Evolutionary conservation across 2,329 filamentous ascomycete species (phyloP).

Genomic region (Sporothrix globosa): DNA sequence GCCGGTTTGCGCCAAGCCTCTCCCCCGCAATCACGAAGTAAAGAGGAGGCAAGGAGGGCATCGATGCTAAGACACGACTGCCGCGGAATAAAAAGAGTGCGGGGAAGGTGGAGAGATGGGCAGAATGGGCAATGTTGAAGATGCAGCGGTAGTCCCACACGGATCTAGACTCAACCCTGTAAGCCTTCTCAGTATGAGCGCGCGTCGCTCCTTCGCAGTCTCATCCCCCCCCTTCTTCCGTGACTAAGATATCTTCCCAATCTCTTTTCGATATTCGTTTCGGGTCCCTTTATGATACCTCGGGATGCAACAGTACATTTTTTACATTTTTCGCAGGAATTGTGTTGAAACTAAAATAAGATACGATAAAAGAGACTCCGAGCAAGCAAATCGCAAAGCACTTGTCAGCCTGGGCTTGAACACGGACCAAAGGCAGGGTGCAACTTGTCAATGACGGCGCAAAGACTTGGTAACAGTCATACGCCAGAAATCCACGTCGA

Average conservation of each 20-base stretch:
- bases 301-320: neutral
- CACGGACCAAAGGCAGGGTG: no score
- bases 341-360: no score
- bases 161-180: slow-evolving; percentile 14
- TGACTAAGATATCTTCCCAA: neutral
- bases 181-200: neutral
- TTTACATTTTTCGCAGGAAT: neutral
- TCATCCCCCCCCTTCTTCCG: neutral
- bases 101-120: slow-evolving; percentile 6
- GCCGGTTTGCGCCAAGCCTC: neutral
- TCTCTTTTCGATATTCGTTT: slow-evolving; percentile 3
- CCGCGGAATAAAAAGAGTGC: neutral
- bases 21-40: slow-evolving; percentile 1
- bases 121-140: neutral
- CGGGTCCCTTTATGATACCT: neutral
- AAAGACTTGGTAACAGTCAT: neutral
- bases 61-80: neutral
- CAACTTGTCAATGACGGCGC: neutral
- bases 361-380: no score
- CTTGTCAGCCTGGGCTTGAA: no score
- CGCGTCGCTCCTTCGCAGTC: neutral
- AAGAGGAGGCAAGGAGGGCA: neutral
- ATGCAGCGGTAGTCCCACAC: neutral
- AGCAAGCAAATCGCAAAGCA: no score
- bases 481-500: neutral